Conservation (phyloP, 306 rosid genomes). For the Trichosanthes truncata region DNA sequence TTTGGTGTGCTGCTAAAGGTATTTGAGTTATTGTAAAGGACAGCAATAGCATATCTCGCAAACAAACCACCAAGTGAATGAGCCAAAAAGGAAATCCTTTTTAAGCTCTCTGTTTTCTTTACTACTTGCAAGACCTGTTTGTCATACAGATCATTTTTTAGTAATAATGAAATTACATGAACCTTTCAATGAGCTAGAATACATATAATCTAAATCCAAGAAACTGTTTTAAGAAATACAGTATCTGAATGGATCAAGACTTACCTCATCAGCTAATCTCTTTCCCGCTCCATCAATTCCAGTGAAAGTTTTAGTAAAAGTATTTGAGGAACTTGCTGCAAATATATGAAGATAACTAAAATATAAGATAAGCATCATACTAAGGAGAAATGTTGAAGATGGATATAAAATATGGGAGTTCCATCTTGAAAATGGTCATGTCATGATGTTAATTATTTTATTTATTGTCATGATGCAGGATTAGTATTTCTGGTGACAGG, state of each 20-base stretch:
- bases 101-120: conserved; percentile 54
- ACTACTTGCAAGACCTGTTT: conserved; percentile 72
- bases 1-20: conserved; percentile 21
- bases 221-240: conserved; percentile 1
- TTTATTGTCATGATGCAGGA: neutral
- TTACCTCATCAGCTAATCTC: conserved; percentile 88
- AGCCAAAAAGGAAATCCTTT: conserved; percentile 80
- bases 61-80: conserved; percentile 96
- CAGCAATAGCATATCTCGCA: conserved; percentile 79
- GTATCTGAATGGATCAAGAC: conserved; percentile 21
- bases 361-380: conserved; percentile 11
- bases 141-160: conserved; percentile 21
- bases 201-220: neutral
- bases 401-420: neutral
- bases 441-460: neutral
- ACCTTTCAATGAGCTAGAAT: conserved; percentile 9
- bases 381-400: neutral
- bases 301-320: conserved; percentile 68
- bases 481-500: neutral
- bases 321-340: conserved; percentile 87
- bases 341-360: conserved; percentile 18
- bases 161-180: conserved; percentile 11
- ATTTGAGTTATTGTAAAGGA: conserved; percentile 44
- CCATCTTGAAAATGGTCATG: neutral
- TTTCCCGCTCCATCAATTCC: conserved; percentile 97